Evolutionary conservation across 2,329 filamentous ascomycete species (phyloP).

Genomic region (Aureobasidium sp.): DNA sequence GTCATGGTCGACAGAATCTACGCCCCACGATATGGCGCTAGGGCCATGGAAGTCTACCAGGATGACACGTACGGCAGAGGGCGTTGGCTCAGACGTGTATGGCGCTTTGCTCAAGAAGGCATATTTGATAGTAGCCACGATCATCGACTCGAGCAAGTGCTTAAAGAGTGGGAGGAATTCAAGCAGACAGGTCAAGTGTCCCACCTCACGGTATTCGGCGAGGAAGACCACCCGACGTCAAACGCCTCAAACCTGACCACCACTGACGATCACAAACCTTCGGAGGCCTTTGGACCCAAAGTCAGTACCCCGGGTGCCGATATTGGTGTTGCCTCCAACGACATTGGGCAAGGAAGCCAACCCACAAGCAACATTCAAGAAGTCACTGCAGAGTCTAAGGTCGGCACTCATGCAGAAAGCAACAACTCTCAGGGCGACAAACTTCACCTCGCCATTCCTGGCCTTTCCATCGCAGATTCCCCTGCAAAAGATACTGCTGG

Average conservation of each 20-base stretch:
- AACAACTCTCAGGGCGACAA: neutral
- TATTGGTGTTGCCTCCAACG: neutral
- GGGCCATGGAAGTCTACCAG: slow-evolving; percentile 18
- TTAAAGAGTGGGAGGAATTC: neutral
- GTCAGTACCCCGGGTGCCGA: neutral
- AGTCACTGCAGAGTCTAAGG: neutral
- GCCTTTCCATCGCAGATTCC: neutral
- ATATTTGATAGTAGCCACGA: neutral
- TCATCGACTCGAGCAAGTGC: neutral
- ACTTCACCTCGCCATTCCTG: neutral
- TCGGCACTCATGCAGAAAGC: neutral
- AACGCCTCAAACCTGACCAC: neutral
- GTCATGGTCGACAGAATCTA: slow-evolving; percentile 23
- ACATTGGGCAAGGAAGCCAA: neutral
- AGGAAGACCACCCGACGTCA: neutral
- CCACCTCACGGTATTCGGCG: neutral
- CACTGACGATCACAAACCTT: neutral
- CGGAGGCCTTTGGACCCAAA: neutral
- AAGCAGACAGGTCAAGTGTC: neutral
- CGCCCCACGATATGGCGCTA: slow-evolving; percentile 26
- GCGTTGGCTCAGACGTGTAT: neutral
- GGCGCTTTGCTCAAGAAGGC: neutral
- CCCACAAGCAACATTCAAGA: neutral
- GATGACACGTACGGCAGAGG: neutral
- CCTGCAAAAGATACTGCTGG: neutral